phyloP scores from a whole-genome alignment of 345 rosid genomes.

The Linum lewisii region DNA sequence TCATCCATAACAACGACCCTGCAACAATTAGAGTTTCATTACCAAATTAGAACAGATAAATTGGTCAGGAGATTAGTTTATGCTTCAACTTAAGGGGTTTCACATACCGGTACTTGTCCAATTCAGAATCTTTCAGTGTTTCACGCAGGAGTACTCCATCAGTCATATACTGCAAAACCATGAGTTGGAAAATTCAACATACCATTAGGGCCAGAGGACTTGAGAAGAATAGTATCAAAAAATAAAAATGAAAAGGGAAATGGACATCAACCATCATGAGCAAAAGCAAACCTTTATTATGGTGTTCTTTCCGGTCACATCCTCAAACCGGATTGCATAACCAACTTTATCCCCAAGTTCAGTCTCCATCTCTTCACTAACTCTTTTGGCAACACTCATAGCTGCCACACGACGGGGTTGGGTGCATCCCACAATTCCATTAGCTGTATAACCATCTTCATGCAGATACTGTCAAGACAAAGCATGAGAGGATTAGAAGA shows the following conservation, averaged over 20 bases:
- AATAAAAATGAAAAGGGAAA: background rate
- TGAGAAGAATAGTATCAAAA: background rate
- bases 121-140: conserved; percentile 91
- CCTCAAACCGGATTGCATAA: conserved; percentile 97
- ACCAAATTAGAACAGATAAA: conserved; percentile 7
- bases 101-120: conserved; percentile 86
- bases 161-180: conserved; percentile 78
- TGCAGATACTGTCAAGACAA: conserved; percentile 55
- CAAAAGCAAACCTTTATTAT: conserved; percentile 61
- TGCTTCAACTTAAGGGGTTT: conserved; percentile 1
- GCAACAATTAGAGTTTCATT: conserved; percentile 17
- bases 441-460: conserved; percentile 79
- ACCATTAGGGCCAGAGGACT: no score
- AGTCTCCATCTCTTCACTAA: conserved; percentile 98
- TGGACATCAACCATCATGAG: background rate
- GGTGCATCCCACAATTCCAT: conserved; percentile 84
- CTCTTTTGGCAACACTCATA: conserved; percentile 99
- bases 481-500: background rate
- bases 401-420: conserved; percentile 99
- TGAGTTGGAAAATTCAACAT: background rate
- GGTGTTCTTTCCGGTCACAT: conserved; percentile 84
- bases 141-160: conserved; percentile 96
- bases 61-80: background rate
- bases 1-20: conserved; percentile 97
- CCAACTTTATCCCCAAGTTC: conserved; percentile 88